Evolutionary conservation across 768 basidiomycete genomes (phyloP), one percentile per base, ranked within the genome.

Genomic region (Mycena capillaripes): DNA sequence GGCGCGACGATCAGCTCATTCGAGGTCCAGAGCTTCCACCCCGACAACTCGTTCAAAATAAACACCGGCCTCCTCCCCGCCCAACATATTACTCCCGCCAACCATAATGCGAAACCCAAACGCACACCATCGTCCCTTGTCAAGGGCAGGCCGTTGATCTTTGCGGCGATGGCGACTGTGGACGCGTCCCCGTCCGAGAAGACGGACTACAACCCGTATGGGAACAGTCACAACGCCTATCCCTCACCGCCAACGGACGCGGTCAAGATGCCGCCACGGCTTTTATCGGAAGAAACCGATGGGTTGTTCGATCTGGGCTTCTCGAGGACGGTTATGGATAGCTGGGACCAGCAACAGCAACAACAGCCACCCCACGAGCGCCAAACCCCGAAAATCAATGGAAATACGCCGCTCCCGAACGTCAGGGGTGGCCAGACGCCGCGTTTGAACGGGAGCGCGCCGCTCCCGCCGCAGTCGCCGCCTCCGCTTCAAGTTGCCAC

Each of bases 141-240:
- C 72, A 84, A 82, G 66, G 88, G 87, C 23, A 89, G 88, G 25
- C 91, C 92, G 1, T 83, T 90, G 27, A 93, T 93, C 36, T 93
- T 93, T 66, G 79, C 90, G 8, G 89, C 91, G 4, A 89, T 88
- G 86, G 82, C 84, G 16, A 62, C 80, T n/a, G 67, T 57, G 29
- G 65, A 72, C n/a, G 27, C 34, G 30, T 44, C 64, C 11, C 52
- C 70, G 77, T 55, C 73, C 8, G 78, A 77, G 32, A 77, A 81
- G 60, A 69, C 61, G 12, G 60, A 72, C 7, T 48, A 57, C 34
- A 58, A 70, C 40, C 66, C 72, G 60, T 67, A 71, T 27, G 66
- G 64, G 44, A 71, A 59, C n/a, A n/a, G n/a, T n/a, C n/a, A n/a
- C n/a, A n/a, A n/a, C 17, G 60, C 66, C 25, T 75, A 74, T 23